phyloP scores from a whole-genome alignment of 2,329 filamentous ascomycete species.

The Zasmidium cellare region DNA sequence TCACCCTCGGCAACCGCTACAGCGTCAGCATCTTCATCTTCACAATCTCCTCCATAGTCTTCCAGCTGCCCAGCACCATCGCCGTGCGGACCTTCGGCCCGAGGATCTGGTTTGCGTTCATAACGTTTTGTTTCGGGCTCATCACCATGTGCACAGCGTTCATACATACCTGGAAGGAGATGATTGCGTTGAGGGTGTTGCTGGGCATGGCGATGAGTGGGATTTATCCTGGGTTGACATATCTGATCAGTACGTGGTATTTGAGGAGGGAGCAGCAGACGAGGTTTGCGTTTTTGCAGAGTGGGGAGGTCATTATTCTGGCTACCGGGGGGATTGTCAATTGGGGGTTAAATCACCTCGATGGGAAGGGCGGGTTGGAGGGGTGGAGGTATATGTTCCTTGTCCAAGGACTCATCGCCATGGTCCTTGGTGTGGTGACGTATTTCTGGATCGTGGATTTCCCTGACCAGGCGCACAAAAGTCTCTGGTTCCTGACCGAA shows the following conservation, averaged over 20 bases:
- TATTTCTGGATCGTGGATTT: slow-evolving; percentile 74
- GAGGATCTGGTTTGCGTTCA: slow-evolving; percentile 60
- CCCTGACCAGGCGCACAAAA: slow-evolving; percentile 60
- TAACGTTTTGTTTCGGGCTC: slow-evolving; percentile 62
- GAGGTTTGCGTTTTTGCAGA: slow-evolving; percentile 65
- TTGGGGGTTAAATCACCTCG: slow-evolving; percentile 65
- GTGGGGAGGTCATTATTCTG: slow-evolving; percentile 64
- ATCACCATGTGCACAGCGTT: slow-evolving; percentile 70
- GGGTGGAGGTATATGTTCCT: slow-evolving; percentile 72
- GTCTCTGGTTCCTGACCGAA: slow-evolving; percentile 58
- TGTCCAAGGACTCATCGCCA: slow-evolving; percentile 63
- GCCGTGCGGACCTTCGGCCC: slow-evolving; percentile 66
- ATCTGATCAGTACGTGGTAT: slow-evolving; percentile 60
- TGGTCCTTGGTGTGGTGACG: slow-evolving; percentile 58
- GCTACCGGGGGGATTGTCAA: slow-evolving; percentile 68
- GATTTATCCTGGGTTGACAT: slow-evolving; percentile 54
- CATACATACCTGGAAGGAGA: slow-evolving; percentile 65
- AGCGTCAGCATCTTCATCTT: slow-evolving; percentile 73
- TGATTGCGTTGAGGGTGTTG: slow-evolving; percentile 66
- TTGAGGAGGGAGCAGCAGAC: slow-evolving; percentile 65
- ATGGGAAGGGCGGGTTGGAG: slow-evolving; percentile 56
- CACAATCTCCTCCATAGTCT: slow-evolving; percentile 66
- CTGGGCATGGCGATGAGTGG: slow-evolving; percentile 64
- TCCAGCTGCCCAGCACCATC: slow-evolving; percentile 68
- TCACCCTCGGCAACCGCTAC: slow-evolving; percentile 63